Conservation (phyloP, 495 filamentous ascomycete genomes). For the Xylaria curta region DNA sequence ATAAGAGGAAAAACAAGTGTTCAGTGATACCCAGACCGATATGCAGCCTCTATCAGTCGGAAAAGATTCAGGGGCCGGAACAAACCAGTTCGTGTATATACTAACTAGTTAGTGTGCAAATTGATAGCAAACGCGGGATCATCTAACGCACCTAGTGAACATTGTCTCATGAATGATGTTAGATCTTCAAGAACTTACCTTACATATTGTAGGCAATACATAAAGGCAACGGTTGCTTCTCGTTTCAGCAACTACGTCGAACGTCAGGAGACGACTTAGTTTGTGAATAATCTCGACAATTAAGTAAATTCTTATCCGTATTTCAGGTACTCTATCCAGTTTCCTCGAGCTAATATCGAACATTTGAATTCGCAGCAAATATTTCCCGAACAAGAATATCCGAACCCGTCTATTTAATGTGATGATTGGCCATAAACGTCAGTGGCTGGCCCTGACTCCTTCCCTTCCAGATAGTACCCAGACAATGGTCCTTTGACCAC, state of each 20-base stretch:
- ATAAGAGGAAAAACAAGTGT: slow-evolving; percentile 19
- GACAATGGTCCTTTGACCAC: neutral
- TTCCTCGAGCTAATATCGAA: neutral
- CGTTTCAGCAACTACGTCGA: neutral
- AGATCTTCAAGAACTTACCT: neutral
- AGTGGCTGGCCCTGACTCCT: neutral
- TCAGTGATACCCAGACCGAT: slow-evolving; percentile 22
- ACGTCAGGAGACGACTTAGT: neutral
- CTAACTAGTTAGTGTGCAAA: neutral
- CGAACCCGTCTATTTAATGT: slow-evolving; percentile 3
- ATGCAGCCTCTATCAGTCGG: neutral
- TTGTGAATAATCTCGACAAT: neutral
- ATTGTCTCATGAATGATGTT: neutral
- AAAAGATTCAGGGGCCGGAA: neutral
- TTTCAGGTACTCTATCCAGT: neutral
- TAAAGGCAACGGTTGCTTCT: neutral
- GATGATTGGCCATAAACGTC: neutral
- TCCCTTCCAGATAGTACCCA: neutral
- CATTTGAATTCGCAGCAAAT: neutral
- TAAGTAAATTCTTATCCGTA: neutral
- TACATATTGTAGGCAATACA: neutral
- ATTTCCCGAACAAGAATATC: neutral
- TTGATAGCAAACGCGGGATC: neutral
- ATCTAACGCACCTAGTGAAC: neutral
- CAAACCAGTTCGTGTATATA: neutral